Percentiles rank a stretch among this genome's conserved stretches.
Conservation (phyloP, 1,284 basidiomycete genomes). For the Ustilago cynodontis region DNA sequence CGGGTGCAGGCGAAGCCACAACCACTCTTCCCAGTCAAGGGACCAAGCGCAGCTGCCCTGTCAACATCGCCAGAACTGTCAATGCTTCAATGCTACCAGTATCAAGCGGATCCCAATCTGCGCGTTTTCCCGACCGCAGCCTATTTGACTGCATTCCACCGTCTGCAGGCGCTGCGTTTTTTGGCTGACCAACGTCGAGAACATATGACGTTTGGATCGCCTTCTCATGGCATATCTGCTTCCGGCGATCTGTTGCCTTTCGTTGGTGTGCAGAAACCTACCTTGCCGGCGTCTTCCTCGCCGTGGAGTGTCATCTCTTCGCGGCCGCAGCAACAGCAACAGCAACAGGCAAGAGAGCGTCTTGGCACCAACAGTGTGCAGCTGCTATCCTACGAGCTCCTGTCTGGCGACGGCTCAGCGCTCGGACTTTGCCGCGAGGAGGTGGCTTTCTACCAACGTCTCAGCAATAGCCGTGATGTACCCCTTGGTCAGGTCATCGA, state of each 20-base stretch:
- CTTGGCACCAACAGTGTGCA: constrained; percentile 14
- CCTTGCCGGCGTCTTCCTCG: constrained; percentile 11
- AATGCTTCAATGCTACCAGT: constrained; percentile 46
- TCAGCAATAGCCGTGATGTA: constrained; percentile 52
- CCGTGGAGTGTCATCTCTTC: constrained; percentile 36
- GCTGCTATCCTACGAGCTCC: constrained; percentile 42
- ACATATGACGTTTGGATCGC: constrained; percentile 38
- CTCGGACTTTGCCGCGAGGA: constrained; percentile 43
- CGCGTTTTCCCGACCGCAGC: constrained; percentile 14
- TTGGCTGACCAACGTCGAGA: constrained; percentile 41
- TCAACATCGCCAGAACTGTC: constrained; percentile 55
- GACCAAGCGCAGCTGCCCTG: constrained; percentile 26
- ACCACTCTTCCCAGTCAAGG: constrained; percentile 26
- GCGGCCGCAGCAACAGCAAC: constrained; percentile 30
- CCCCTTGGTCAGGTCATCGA: constrained; percentile 61
- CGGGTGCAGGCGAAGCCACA: constrained; percentile 19
- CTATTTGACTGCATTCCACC: constrained; percentile 41
- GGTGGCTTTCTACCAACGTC: constrained; percentile 56
- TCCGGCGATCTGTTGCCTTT: constrained; percentile 43
- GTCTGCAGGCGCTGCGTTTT: constrained; percentile 46
- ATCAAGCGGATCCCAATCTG: constrained; percentile 9
- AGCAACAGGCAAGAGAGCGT: constrained; percentile 13
- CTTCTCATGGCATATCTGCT: constrained; percentile 43
- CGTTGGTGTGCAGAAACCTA: constrained; percentile 37
- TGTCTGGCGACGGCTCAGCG: constrained; percentile 21